Conservation (phyloP, 1,139 yeast genomes). For the Suhomyces panamericanus region DNA sequence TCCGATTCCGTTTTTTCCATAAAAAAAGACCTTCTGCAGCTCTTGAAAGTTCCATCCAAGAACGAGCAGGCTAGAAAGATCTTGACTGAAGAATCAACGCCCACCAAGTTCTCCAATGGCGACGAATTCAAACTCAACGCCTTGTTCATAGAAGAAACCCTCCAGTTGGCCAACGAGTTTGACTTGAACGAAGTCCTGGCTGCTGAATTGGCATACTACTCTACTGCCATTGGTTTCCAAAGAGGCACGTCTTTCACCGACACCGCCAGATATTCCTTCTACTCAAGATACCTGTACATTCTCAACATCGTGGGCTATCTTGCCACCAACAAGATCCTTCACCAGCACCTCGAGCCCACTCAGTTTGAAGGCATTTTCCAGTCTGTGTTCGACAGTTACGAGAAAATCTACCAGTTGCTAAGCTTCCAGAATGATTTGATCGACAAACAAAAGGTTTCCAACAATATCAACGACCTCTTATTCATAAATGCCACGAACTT, state of each 20-base stretch:
- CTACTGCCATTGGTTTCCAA: constrained; percentile 42
- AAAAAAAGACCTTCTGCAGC: constrained; percentile 47
- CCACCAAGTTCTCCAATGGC: constrained; percentile 47
- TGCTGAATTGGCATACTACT: constrained; percentile 40
- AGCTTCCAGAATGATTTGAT: constrained; percentile 59
- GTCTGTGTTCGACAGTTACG: constrained; percentile 54
- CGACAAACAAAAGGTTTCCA: constrained; percentile 58
- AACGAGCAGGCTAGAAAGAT: constrained; percentile 54
- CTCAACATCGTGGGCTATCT: constrained; percentile 68
- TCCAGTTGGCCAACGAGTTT: constrained; percentile 52
- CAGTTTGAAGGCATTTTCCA: constrained; percentile 29
- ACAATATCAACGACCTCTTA: constrained; percentile 39
- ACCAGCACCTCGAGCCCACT: constrained; percentile 18
- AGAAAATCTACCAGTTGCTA: constrained; percentile 55
- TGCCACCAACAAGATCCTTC: constrained; percentile 35
- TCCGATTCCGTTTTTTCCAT: constrained; percentile 27
- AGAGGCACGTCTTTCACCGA: constrained; percentile 61
- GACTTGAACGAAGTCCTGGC: constrained; percentile 38
- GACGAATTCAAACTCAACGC: constrained; percentile 75
- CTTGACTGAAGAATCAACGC: constrained; percentile 50
- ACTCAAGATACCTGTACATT: constrained; percentile 67
- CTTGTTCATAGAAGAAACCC: constrained; percentile 51
- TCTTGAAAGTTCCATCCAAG: constrained; percentile 53
- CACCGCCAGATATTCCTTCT: constrained; percentile 70
- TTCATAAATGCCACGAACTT: constrained; percentile 58